Evolutionary conservation across 345 rosid species (phyloP).

Genomic region (Gynandropsis gynandra): DNA sequence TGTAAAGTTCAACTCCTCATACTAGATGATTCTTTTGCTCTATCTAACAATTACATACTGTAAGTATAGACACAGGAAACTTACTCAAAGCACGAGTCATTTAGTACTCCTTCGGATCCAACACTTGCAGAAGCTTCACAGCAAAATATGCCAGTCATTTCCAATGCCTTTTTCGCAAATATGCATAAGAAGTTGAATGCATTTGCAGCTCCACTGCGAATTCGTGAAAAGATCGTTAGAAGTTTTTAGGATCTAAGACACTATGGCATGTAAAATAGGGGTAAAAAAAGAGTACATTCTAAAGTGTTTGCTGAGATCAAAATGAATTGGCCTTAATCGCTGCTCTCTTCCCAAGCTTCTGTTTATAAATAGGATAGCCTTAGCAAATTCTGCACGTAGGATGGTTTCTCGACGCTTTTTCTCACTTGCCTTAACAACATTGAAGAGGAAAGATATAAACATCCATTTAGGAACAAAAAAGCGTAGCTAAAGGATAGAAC

Average conservation of each 20-base stretch:
- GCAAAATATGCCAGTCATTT: conserved; percentile 57
- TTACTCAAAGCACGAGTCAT: conserved; percentile 43
- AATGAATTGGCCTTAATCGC: conserved; percentile 62
- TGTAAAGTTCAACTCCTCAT: too few species aligned
- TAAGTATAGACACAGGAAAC: conserved; percentile 21
- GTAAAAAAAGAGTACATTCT: conserved; percentile 38
- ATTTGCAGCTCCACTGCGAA: conserved; percentile 43
- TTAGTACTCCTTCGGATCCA: conserved; percentile 31
- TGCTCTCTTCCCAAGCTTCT: conserved; percentile 38
- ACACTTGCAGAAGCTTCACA: conserved; percentile 42
- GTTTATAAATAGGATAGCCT: conserved; percentile 58
- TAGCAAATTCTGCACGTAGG: conserved; percentile 63
- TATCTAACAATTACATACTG: too few species aligned
- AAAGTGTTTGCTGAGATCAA: conserved; percentile 64
- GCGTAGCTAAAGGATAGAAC: neutral
- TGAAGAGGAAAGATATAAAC: conserved; percentile 17
- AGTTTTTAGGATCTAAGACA: neutral
- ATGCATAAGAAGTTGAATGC: conserved; percentile 47
- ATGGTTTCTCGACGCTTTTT: conserved; percentile 71
- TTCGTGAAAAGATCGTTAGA: neutral
- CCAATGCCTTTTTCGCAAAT: conserved; percentile 33
- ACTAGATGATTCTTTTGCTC: too few species aligned
- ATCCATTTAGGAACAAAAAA: conserved; percentile 13
- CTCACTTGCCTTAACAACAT: conserved; percentile 48
- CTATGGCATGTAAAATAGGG: too few species aligned